phyloP scores from a whole-genome alignment of 805 yeast species.

The Pichia insulana region DNA sequence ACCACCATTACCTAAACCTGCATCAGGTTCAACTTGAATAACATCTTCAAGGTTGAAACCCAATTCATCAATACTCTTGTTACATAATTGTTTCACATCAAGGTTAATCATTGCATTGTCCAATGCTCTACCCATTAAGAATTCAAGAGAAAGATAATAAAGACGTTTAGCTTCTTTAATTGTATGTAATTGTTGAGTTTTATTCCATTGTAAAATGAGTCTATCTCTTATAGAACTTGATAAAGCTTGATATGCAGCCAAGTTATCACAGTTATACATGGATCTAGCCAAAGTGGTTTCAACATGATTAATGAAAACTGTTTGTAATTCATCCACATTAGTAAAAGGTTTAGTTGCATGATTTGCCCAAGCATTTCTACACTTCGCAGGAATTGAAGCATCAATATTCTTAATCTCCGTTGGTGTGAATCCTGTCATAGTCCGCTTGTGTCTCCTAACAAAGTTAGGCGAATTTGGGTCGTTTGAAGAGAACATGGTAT shows the following conservation, averaged over 20 bases:
- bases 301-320: constrained; percentile 70
- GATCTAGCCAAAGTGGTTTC: constrained; percentile 90
- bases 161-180: constrained; percentile 75
- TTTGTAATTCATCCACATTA: constrained; percentile 51
- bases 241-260: constrained; percentile 90
- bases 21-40: constrained; percentile 82
- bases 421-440: constrained; percentile 86
- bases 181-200: constrained; percentile 86
- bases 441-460: constrained; percentile 43
- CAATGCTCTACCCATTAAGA: constrained; percentile 89
- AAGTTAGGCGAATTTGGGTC: constrained; percentile 1
- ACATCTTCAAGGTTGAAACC: constrained; percentile 87
- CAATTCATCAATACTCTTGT: constrained; percentile 51
- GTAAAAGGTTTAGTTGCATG: constrained; percentile 46
- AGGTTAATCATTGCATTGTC: constrained; percentile 88
- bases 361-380: constrained; percentile 71
- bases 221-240: constrained; percentile 73
- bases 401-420: constrained; percentile 81
- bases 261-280: constrained; percentile 81
- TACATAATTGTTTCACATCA: constrained; percentile 52
- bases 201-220: constrained; percentile 80
- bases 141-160: constrained; percentile 80
- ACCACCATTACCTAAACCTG: constrained; percentile 94
- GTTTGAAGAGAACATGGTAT: constrained; percentile 3
- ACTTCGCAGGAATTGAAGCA: constrained; percentile 67